A percentile compares a stretch with the other conserved stretches of the same genome.
Evolutionary conservation across 164 flowering plant species (phyloP).

Genomic region (Euptelea pleiosperma): DNA sequence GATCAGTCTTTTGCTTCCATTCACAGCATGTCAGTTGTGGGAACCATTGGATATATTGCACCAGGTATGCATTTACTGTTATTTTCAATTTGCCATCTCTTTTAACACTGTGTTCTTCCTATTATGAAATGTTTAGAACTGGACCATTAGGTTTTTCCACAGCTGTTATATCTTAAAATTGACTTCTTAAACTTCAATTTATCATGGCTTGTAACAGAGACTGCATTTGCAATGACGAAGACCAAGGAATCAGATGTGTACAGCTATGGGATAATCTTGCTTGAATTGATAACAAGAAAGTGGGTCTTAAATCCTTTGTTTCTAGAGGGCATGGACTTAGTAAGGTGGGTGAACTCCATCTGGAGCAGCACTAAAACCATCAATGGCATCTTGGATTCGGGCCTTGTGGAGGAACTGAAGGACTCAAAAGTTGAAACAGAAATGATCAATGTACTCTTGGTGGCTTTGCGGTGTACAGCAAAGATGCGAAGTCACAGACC

Average conservation of each 20-base stretch:
- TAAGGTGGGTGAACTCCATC: constrained; percentile 46
- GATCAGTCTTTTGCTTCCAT: constrained; percentile 46
- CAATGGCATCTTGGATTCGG: constrained; percentile 42
- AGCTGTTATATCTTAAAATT: too few species aligned
- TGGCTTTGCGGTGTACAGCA: constrained; percentile 67
- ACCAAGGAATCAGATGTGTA: constrained; percentile 74
- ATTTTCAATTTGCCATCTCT: neutral
- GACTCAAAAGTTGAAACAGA: constrained; percentile 41
- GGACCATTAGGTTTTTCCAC: too few species aligned
- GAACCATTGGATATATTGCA: constrained; percentile 80
- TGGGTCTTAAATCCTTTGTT: constrained; percentile 51
- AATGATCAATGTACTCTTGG: constrained; percentile 37
- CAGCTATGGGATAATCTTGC: constrained; percentile 77
- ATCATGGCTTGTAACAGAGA: constrained; percentile 41
- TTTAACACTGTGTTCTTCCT: neutral
- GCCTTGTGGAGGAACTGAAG: constrained; percentile 41
- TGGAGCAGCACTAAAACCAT: constrained; percentile 39
- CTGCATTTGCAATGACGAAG: constrained; percentile 48
- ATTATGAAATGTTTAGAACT: too few species aligned
- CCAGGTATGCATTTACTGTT: constrained; percentile 54
- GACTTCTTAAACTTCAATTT: too few species aligned
- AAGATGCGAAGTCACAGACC: constrained; percentile 60
- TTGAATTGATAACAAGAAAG: constrained; percentile 65
- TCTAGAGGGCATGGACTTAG: constrained; percentile 43
- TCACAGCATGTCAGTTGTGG: constrained; percentile 36